Conservation (phyloP, 2,329 filamentous ascomycete species). For the Colletotrichum godetiae region DNA sequence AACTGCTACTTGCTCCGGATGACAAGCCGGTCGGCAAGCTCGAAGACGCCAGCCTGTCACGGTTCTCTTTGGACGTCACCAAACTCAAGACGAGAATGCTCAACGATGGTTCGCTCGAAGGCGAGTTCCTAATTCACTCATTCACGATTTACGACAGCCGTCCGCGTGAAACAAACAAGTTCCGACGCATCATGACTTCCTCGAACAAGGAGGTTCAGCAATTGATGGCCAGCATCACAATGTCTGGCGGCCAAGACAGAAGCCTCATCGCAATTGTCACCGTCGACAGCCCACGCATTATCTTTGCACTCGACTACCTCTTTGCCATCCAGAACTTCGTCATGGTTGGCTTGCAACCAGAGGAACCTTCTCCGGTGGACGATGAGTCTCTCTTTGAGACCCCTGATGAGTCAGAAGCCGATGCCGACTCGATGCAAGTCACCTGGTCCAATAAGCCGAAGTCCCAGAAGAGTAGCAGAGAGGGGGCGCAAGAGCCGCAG, state of each 20-base stretch:
- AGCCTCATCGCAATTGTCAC: conserved; percentile 92
- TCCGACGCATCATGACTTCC: conserved; percentile 97
- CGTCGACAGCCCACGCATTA: conserved; percentile 92
- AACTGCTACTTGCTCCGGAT: conserved; percentile 83
- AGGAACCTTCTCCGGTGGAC: conserved; percentile 66
- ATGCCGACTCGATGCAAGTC: conserved; percentile 67
- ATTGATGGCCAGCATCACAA: conserved; percentile 96
- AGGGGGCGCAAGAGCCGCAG: conserved; percentile 22
- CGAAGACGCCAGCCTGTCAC: conserved; percentile 85
- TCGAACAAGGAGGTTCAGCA: conserved; percentile 96
- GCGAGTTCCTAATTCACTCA: conserved; percentile 91
- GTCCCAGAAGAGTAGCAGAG: conserved; percentile 44
- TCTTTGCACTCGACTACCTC: conserved; percentile 95
- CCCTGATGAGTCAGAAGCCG: conserved; percentile 62
- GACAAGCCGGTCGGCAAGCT: conserved; percentile 82
- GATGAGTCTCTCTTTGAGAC: conserved; percentile 67
- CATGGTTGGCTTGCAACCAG: conserved; percentile 75
- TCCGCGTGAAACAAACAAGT: conserved; percentile 91
- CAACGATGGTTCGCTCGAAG: conserved; percentile 90
- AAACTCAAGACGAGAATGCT: conserved; percentile 93
- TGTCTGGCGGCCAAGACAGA: conserved; percentile 84
- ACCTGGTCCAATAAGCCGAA: conserved; percentile 51
- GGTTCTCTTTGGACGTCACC: conserved; percentile 94
- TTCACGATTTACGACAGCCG: conserved; percentile 96
- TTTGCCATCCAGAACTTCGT: conserved; percentile 89